These are phyloP conservation scores for Cylindrotheca closterium DNA, from an alignment of 108 stramenopile species.

Conservation along the genomic window DNA sequence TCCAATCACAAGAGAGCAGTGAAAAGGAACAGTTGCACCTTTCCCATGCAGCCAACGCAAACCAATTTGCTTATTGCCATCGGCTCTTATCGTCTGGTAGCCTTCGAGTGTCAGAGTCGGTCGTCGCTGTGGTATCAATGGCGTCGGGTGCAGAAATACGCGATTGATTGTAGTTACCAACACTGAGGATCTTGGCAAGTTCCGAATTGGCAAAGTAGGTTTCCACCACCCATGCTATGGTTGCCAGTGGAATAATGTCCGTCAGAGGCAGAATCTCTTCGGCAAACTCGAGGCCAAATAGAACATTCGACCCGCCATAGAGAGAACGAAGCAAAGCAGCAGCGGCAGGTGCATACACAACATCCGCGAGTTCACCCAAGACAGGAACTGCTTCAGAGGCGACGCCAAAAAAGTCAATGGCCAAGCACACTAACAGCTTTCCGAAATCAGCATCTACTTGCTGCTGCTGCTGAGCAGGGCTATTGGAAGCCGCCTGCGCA, in stretches of 20 bases:
- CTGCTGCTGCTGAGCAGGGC: not conserved
- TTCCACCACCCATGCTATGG: slow-evolving; percentile 73
- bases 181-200: slow-evolving; percentile 45
- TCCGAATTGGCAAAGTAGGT: slow-evolving; percentile 54
- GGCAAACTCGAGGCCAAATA: slow-evolving; percentile 65
- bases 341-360: slow-evolving; percentile 62
- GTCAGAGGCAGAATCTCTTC: slow-evolving; percentile 84
- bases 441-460: slow-evolving; percentile 46
- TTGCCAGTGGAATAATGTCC: slow-evolving; percentile 76
- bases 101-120: too few relatives aligned
- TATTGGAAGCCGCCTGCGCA: slow-evolving; percentile 17
- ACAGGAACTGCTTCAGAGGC: slow-evolving; percentile 67
- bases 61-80: too few relatives aligned
- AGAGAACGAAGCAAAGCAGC: slow-evolving; percentile 48
- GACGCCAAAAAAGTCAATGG: slow-evolving; percentile 61
- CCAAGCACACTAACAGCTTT: slow-evolving; percentile 58
- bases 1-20: too few relatives aligned
- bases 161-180: slow-evolving; percentile 39
- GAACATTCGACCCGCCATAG: slow-evolving; percentile 59
- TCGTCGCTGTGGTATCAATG: slow-evolving; percentile 5
- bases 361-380: slow-evolving; percentile 62
- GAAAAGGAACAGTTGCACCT: too few relatives aligned
- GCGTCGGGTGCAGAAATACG: not conserved
- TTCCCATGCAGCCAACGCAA: too few relatives aligned
- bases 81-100: too few relatives aligned